phyloP scores from a whole-genome alignment of 1,139 yeast genomes.

The Maudiozyma humilis region DNA sequence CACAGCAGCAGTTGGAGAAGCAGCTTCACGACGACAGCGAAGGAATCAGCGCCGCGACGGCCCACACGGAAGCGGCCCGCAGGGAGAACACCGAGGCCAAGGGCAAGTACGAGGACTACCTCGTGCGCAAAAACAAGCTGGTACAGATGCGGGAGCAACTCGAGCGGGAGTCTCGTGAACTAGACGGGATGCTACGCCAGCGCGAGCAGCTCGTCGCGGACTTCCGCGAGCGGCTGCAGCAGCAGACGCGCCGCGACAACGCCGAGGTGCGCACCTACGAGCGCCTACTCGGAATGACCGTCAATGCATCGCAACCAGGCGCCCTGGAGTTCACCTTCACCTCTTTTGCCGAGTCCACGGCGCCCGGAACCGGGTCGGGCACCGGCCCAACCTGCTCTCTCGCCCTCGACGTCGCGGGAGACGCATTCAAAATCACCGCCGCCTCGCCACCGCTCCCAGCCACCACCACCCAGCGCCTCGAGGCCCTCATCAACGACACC shows the following conservation, averaged over 20 bases:
- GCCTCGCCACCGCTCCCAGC: constrained; percentile 14
- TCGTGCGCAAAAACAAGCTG: constrained; percentile 16
- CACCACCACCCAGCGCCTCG: neutral
- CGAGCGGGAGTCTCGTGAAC: constrained; percentile 15
- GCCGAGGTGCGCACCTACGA: constrained; percentile 27
- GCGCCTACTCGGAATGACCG: constrained; percentile 21
- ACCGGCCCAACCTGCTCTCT: constrained; percentile 13
- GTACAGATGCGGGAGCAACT: constrained; percentile 14
- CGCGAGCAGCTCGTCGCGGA: constrained; percentile 23
- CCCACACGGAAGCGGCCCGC: constrained; percentile 13
- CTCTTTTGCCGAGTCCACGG: constrained; percentile 17
- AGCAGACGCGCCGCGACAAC: constrained; percentile 20
- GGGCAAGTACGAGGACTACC: constrained; percentile 18
- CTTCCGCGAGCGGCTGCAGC: constrained; percentile 18
- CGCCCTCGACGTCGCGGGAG: constrained; percentile 20
- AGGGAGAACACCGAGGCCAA: constrained; percentile 16
- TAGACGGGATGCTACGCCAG: constrained; percentile 17
- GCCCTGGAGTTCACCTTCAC: constrained; percentile 20
- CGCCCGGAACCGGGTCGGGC: too few relatives aligned
- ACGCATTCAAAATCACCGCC: constrained; percentile 14
- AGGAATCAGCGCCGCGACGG: constrained; percentile 6
- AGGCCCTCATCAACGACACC: constrained; percentile 2
- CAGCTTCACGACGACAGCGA: constrained; percentile 12
- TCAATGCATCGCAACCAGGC: constrained; percentile 20
- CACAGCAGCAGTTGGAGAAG: constrained; percentile 16